A percentile compares a stretch with the other conserved stretches of the same genome.
Evolutionary conservation across 306 rosid species (phyloP).

Genomic region (Luffa aegyptiaca): DNA sequence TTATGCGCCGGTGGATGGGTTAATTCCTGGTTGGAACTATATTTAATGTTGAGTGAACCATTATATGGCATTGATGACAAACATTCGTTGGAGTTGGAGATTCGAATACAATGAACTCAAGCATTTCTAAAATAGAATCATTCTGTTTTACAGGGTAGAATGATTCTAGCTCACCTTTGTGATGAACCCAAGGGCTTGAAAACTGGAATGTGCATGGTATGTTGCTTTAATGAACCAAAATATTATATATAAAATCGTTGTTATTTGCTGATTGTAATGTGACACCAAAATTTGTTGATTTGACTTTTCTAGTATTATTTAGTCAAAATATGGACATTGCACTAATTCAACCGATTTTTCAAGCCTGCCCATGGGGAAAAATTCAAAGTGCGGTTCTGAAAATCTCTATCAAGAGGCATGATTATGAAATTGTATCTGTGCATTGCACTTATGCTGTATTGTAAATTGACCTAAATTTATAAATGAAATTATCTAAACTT

Average conservation of each 20-base stretch:
- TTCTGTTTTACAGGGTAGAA: slow-evolving; percentile 69
- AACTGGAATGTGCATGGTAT: slow-evolving; percentile 99
- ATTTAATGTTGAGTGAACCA: neutral
- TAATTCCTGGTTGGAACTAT: neutral
- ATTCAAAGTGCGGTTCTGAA: neutral
- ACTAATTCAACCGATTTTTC: neutral
- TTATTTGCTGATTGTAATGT: neutral
- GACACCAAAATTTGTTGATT: neutral
- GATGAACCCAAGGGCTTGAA: slow-evolving; percentile 98
- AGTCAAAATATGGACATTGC: neutral
- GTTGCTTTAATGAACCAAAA: neutral
- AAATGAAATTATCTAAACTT: neutral
- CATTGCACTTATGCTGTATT: neutral
- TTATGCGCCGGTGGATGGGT: neutral
- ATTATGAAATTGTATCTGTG: neutral
- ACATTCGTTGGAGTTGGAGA: neutral
- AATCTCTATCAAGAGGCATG: neutral
- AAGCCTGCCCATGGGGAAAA: neutral
- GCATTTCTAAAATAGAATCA: neutral
- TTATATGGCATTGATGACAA: neutral
- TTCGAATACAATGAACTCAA: neutral
- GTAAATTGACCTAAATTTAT: neutral
- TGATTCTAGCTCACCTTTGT: slow-evolving; percentile 92
- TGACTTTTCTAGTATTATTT: neutral
- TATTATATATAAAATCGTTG: neutral